phyloP scores from a whole-genome alignment of 2,329 filamentous ascomycete genomes.

The Microcera coccophila region DNA sequence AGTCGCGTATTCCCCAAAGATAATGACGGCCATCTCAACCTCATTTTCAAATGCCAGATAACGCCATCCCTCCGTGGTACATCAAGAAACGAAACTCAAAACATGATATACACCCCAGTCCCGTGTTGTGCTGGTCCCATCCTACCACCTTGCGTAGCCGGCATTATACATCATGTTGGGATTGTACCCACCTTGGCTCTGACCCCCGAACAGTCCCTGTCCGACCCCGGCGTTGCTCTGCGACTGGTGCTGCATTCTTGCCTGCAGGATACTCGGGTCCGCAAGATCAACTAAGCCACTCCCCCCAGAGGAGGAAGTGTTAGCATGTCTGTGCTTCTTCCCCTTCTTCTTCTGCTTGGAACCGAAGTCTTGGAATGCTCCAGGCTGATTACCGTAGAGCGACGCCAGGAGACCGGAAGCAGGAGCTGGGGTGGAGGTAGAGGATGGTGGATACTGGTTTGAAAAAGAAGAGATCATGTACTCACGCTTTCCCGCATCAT shows the following conservation, averaged over 20 bases:
- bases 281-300: slow-evolving; percentile 99
- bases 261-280: slow-evolving; percentile 99
- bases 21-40: slow-evolving; percentile 21
- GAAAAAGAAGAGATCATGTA: slow-evolving; percentile 91
- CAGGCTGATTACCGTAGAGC: slow-evolving; percentile 84
- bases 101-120: slow-evolving; percentile 20
- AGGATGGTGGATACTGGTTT: slow-evolving; percentile 78
- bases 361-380: slow-evolving; percentile 84
- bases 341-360: slow-evolving; percentile 99
- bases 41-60: slow-evolving; percentile 25
- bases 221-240: slow-evolving; percentile 79
- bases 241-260: slow-evolving; percentile 86
- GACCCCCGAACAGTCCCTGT: slow-evolving; percentile 85
- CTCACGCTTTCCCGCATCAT: slow-evolving; percentile 96
- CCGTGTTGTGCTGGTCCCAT: slow-evolving; percentile 16
- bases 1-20: slow-evolving; percentile 28
- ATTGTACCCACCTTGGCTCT: slow-evolving; percentile 93
- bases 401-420: slow-evolving; percentile 85
- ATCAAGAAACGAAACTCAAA: slow-evolving; percentile 20
- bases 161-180: slow-evolving; percentile 77
- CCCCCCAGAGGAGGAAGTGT: slow-evolving; percentile 99
- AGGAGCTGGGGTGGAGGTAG: slow-evolving; percentile 80
- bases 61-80: slow-evolving; percentile 27
- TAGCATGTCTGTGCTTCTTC: slow-evolving; percentile 99
- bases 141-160: slow-evolving; percentile 66